phyloP scores from a whole-genome alignment of 352 stramenopile species.

The Blastocystis sp. region DNA sequence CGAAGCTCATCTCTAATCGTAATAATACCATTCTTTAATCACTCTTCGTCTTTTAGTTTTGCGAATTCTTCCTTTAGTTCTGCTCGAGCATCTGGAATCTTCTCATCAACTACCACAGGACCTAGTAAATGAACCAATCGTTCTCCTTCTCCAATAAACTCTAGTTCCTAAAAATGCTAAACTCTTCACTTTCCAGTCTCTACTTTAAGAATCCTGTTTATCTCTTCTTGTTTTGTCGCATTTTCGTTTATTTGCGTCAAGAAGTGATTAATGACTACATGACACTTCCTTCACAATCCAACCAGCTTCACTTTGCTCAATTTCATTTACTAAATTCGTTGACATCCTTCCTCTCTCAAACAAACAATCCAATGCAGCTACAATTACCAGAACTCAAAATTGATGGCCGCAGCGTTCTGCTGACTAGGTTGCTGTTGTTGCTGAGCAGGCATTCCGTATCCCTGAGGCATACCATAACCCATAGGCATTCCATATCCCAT shows the following conservation, averaged over 20 bases:
- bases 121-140: neutral
- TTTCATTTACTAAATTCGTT: neutral
- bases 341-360: neutral
- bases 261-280: conserved; percentile 11
- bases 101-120: conserved; percentile 1
- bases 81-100: neutral
- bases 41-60: conserved; percentile 31
- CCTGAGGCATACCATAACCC: conserved; percentile 30
- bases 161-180: conserved; percentile 1
- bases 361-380: conserved; percentile 35
- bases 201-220: conserved; percentile 36
- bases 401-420: conserved; percentile 33
- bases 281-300: neutral
- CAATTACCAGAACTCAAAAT: conserved; percentile 43
- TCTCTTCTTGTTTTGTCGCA: conserved; percentile 10
- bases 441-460: conserved; percentile 12
- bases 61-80: conserved; percentile 16
- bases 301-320: conserved; percentile 42
- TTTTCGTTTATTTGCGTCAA: conserved; percentile 22
- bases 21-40: neutral
- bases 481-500: conserved; percentile 41
- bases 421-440: conserved; percentile 24
- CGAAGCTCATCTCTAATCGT: neutral
- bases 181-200: neutral
- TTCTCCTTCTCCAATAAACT: conserved; percentile 26